Evolutionary conservation across 192 early-diverging fungal species (phyloP).

Genomic region (Coemansia sp.): DNA sequence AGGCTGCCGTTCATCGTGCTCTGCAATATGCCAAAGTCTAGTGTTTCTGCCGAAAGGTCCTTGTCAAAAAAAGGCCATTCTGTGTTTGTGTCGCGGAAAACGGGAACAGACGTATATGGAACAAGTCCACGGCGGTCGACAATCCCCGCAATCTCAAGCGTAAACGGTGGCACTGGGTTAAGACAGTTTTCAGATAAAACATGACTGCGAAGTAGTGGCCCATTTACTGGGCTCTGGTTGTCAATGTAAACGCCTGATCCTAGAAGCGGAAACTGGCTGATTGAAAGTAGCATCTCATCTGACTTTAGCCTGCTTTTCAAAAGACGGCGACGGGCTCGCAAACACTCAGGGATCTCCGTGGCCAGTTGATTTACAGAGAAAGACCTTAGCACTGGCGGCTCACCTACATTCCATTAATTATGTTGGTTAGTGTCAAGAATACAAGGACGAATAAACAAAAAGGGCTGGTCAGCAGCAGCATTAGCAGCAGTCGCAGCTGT

Average conservation of each 20-base stretch:
- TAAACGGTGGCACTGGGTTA: constrained; percentile 87
- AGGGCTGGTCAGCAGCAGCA: neutral
- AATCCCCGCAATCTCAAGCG: constrained; percentile 89
- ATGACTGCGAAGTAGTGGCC: constrained; percentile 72
- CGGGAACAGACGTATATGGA: constrained; percentile 89
- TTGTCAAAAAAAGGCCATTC: constrained; percentile 82
- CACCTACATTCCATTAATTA: constrained; percentile 21
- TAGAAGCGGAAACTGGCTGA: constrained; percentile 88
- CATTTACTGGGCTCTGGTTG: constrained; percentile 60
- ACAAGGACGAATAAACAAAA: constrained; percentile 1
- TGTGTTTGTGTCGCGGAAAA: constrained; percentile 87
- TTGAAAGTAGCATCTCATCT: constrained; percentile 76
- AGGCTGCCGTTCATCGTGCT: constrained; percentile 15
- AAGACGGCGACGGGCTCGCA: constrained; percentile 60
- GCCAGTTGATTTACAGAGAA: constrained; percentile 42
- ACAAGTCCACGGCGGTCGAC: constrained; percentile 85
- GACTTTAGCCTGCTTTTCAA: constrained; percentile 61
- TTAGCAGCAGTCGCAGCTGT: neutral
- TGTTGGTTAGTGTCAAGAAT: neutral
- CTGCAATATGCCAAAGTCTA: constrained; percentile 25
- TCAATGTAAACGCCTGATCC: constrained; percentile 70
- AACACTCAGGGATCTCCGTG: constrained; percentile 21
- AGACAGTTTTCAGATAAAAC: constrained; percentile 92
- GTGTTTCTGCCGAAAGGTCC: constrained; percentile 44
- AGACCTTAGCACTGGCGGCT: constrained; percentile 27